Base-by-base conservation (phyloP, 2,329 filamentous ascomycete species). In the Nemania sp. region DNA sequence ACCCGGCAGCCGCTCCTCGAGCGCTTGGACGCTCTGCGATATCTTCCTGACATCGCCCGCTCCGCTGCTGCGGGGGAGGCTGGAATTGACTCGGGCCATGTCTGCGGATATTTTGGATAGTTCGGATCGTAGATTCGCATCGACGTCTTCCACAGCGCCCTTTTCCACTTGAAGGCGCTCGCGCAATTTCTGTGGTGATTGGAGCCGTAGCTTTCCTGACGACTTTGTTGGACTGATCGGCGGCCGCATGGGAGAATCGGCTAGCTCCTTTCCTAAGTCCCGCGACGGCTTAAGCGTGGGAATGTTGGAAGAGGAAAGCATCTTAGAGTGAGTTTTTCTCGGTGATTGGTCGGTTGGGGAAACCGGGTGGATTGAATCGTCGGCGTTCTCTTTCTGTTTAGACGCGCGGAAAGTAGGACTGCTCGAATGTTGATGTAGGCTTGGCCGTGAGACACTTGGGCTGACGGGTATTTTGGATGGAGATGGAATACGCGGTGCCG, bases 161-260 rank as follows among this genome's bases (percentile, higher is more conserved):
- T 91, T 91, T 69, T 96, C 91, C 42, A 83, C 86, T 64, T 93
- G 88, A 0, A 97, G 79, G 28, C 93, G 86, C 73, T 97, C 92
- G 15, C 92, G 88, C 17, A 93, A 76, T 68, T 89, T 92, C 63
- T 88, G 87, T 0, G 86, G 80, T 12, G 83, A 87, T 57, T 90
- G 86, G 9, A 90, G 78, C 9, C 88, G 84, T 28, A 90, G 76
- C 61, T 84, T 87, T 55, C 80, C 72, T 2, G 75, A 57, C 7
- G 64, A 49, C 46, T 73, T 77, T n/a, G 66, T 69, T 14, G 74
- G 71, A 53, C 71, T 76, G 17, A 68, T 63, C 5, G 68, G 66
- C n/a, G 70, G 66, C 30, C 72, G 64, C 5, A 62, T 64, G 8
- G 62, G 55, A 14, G 65, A 52, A 30, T 62, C 64, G 15, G 66